Base-by-base conservation (phyloP, 768 basidiomycete species). In the Artomyces pyxidatus region DNA sequence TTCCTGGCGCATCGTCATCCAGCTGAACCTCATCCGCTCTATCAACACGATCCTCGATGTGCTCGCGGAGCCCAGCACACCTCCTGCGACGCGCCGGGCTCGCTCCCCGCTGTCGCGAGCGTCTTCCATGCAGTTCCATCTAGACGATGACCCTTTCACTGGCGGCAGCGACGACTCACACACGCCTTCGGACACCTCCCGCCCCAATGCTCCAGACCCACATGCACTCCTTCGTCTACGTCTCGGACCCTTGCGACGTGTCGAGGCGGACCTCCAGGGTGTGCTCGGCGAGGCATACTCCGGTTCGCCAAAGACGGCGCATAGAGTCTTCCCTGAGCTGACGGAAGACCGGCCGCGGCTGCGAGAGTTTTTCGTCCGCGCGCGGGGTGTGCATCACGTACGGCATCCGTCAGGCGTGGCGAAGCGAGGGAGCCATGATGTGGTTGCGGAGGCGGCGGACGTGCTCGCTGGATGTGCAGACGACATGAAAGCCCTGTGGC, bases 1-100 rank as follows among this genome's bases (percentile, higher is more conserved):
- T 14, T 81, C 83, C 37, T 90, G 88, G 88, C 77, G 83, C 22
- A 71, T 80, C 0, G 82, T 89, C 48, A 77, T 90, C 14, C 86
- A 87, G 53, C 80, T 90, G 45, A 90, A 90, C 63, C 74, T 90
- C 55, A 78, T 89, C 30, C 81, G 77, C 45, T 81, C 82, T 32
- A 74, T 88, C 55, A 81, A 78, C 40, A 69, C 69, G 50, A 81
- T 90, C 49, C 74, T 87, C 50, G 74, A 76, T 43, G 72, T 78
- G 48, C 64, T 89, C 45, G 71, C 78, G 54, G 66, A 69, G 3
- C 81, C 81, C 19, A 54, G 59, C 42, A 12, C 32, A 35, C 32
- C 4, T 35, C 32, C 14, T 7, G 14, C 32, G 32, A 12, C 32
- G 14, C 3, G 5, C 32, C 32, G 32, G 3, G 14, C 32, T 12